Base-by-base conservation (phyloP, 2,329 filamentous ascomycete species). In the Teratosphaeriaceae sp. region DNA sequence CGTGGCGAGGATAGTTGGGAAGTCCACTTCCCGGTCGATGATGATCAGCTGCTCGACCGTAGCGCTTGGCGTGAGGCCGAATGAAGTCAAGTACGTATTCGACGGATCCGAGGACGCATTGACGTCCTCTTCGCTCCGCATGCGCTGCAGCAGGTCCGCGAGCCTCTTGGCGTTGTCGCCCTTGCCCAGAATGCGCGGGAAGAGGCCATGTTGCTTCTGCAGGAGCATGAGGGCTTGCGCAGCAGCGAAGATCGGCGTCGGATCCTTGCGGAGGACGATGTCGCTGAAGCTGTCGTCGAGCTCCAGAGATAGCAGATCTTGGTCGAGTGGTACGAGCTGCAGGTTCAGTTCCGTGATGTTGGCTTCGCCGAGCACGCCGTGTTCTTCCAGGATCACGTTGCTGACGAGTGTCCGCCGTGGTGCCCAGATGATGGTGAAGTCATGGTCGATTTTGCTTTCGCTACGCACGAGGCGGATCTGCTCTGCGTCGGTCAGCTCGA, bases 381-480 rank as follows among this genome's bases (percentile, higher is more conserved):
- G 84, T 60, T 95, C 88, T 65, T 98, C 92, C 29, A 98, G 74
- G 38, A 97, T 78, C 61, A 88, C 83, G 63, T 97, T 88, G 54
- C 88, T 92, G 42, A 97, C 84, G 42, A 94, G 73, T 3, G 92
- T 97, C 48, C 92, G 84, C 45, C 92, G 81, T 5, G 94, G 90
- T 31, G 94, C 85, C 86, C 92, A 97, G 62, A 96, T 90, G 55
- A 98, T 84, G 50, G 89, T 90, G 62, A 97, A 95, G 57, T 98
- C 90, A 76, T 98, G 92, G 53, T 88, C 86, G 36, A 83, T 86
- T 58, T 88, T 84, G 61, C 85, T 89, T 65, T 92, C 88, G 59
- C 84, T 84, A 57, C 90, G 87, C 45, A 97, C 74, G 47, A 86
- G 82, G 64, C 89, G 90, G 56, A 97, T 88, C 71, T 97, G 88